These are phyloP conservation scores for Fusarium buharicum DNA, from an alignment of 2,329 filamentous ascomycete genomes.

Conservation along the genomic window DNA sequence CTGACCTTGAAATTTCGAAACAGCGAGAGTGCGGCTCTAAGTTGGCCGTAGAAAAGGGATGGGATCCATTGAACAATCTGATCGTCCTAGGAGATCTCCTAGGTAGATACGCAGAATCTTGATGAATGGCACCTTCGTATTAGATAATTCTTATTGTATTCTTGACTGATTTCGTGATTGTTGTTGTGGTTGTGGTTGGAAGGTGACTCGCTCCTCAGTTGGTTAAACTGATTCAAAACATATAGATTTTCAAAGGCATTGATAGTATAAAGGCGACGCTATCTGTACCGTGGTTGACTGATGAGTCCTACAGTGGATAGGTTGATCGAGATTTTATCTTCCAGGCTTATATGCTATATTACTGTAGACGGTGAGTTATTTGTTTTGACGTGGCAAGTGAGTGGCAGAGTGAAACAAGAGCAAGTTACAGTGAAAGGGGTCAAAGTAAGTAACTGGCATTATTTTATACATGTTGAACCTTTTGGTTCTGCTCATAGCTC, in stretches of 20 bases:
- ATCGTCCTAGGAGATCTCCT: constrained; percentile 5
- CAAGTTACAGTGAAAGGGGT: background rate
- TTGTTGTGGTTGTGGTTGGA: background rate
- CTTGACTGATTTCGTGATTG: background rate
- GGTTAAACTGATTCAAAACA: no score
- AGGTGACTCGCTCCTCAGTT: background rate
- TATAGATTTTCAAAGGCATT: no score
- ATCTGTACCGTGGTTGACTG: no score
- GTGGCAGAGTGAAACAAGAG: background rate
- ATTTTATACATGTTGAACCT: constrained; percentile 1
- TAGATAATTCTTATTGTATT: background rate
- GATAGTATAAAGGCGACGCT: no score
- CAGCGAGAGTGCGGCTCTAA: background rate
- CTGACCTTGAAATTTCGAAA: background rate
- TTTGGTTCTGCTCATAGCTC: constrained; percentile 12
- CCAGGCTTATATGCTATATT: no score
- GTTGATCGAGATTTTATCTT: no score
- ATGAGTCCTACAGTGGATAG: no score
- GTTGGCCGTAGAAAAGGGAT: background rate
- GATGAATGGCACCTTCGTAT: background rate
- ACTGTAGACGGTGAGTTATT: no score
- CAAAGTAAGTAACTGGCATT: background rate
- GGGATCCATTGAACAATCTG: constrained; percentile 8
- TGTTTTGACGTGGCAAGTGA: no score
- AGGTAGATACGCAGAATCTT: constrained; percentile 23